Evolutionary conservation across 371 early-diverging fungal genomes (phyloP).

Genomic region (Apophysomyces trapeziformis): DNA sequence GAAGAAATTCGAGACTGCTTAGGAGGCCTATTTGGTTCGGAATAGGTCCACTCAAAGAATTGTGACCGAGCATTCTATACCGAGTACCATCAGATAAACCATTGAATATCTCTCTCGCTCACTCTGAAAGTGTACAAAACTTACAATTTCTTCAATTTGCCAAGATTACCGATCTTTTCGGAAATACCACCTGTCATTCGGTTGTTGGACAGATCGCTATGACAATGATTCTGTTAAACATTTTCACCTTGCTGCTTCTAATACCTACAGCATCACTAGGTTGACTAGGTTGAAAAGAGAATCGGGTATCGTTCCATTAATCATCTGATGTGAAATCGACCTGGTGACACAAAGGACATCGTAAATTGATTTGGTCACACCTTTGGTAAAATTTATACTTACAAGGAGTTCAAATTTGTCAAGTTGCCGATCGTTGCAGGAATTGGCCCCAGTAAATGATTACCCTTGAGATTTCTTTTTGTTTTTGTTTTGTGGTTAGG

Average conservation of each 20-base stretch:
- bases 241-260: neutral
- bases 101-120: neutral
- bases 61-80: conserved; percentile 51
- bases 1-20: conserved; percentile 44
- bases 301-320: conserved; percentile 48
- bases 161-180: conserved; percentile 43
- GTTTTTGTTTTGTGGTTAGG: neutral
- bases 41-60: conserved; percentile 45
- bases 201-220: conserved; percentile 57
- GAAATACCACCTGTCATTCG: conserved; percentile 54
- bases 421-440: conserved; percentile 40
- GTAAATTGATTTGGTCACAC: conserved; percentile 4
- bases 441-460: conserved; percentile 40
- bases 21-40: conserved; percentile 49
- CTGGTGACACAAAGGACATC: conserved; percentile 19
- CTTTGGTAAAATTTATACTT: conserved; percentile 13
- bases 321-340: conserved; percentile 35
- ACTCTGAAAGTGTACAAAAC: conserved; percentile 1
- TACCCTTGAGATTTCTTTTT: conserved; percentile 39
- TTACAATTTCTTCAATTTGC: conserved; percentile 48
- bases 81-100: neutral
- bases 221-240: neutral
- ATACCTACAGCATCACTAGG: conserved; percentile 35
- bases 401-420: conserved; percentile 40
- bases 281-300: conserved; percentile 32